Base-by-base conservation (phyloP, 495 filamentous ascomycete species). In the Stereocaulon alpinum region DNA sequence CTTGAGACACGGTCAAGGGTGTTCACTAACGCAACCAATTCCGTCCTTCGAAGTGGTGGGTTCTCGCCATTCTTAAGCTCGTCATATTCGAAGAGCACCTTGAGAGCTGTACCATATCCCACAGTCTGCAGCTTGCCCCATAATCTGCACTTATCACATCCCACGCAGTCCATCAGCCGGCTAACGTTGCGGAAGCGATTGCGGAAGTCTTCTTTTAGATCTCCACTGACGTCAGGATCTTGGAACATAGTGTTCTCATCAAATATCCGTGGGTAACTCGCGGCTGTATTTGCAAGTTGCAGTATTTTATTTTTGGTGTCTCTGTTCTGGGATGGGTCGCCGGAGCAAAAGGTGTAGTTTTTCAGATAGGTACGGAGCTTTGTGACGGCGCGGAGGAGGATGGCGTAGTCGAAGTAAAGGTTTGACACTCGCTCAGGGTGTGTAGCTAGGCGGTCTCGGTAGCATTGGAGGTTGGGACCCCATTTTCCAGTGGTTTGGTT, bases 111-210 rank as follows among this genome's bases (percentile, higher is more conserved):
- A 40, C 93, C 94, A 67, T 96, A 97, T 17, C 93, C 93, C 20
- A 86, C 87, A 6, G 90, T 93, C 70, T 98, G 93, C n/a, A 98
- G 72, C 72, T 97, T 98, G 52, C 93, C 93, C 94, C 93, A 98
- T 3, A 98, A 82, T 17, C 93, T 83, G 73, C 93, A 98, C 74
- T 98, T 98, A 74, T 98, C 93, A 72, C 93, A 98, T 22, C 93
- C 93, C 17, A 97, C 93, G 70, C 93, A 98, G 73, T 98, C 93
- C 93, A 98, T 98, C 65, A 97, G 74, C 22, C 93, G 82, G 64
- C 86, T 91, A 55, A 98, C 89, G 64, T 98, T 98, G 63, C 93
- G 82, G 81, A 98, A 97, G 15, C 93, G 88, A 69, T 94, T 92
- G 64, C 89, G 86, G 80, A 98, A 98, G 68, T 98, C 93, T 69